These are phyloP conservation scores for Chrysanthemum seticuspe DNA, from an alignment of 129 eudicot genomes.

Conservation along the genomic window DNA sequence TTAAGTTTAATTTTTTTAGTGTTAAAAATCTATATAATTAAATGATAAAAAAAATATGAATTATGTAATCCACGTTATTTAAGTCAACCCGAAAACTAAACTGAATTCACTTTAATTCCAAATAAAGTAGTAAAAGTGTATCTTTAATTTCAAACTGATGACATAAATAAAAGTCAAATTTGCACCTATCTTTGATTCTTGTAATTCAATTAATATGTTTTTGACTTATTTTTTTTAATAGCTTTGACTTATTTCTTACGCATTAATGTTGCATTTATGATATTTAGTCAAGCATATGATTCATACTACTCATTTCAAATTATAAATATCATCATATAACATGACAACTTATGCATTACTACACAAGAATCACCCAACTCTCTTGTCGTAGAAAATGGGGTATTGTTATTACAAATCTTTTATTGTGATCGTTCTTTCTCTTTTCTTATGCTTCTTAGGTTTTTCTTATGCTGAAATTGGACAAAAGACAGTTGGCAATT, in stretches of 20 bases:
- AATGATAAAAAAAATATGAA: no score
- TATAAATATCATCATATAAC: slow-evolving; percentile 23
- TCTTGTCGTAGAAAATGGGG: slow-evolving; percentile 7
- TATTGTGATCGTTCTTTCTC: slow-evolving; percentile 1
- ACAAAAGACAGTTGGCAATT: slow-evolving; percentile 25
- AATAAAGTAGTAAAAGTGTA: no score
- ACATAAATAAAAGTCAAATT: no score
- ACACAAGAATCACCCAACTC: not conserved
- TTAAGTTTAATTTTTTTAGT: no score
- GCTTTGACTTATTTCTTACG: not conserved
- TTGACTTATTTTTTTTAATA: not conserved
- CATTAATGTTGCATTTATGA: slow-evolving; percentile 18
- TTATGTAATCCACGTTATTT: no score
- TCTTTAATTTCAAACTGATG: no score
- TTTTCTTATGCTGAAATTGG: slow-evolving; percentile 24
- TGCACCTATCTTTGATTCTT: no score
- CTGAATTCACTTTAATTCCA: no score
- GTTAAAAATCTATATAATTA: no score
- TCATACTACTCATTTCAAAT: not conserved
- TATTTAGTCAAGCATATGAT: slow-evolving; percentile 10
- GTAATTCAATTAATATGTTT: not conserved
- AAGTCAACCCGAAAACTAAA: no score
- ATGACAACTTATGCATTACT: not conserved
- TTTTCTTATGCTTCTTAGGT: not conserved
- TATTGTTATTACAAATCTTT: not conserved